phyloP scores from a whole-genome alignment of 2,329 filamentous ascomycete genomes.

The Trichoderma sp. region DNA sequence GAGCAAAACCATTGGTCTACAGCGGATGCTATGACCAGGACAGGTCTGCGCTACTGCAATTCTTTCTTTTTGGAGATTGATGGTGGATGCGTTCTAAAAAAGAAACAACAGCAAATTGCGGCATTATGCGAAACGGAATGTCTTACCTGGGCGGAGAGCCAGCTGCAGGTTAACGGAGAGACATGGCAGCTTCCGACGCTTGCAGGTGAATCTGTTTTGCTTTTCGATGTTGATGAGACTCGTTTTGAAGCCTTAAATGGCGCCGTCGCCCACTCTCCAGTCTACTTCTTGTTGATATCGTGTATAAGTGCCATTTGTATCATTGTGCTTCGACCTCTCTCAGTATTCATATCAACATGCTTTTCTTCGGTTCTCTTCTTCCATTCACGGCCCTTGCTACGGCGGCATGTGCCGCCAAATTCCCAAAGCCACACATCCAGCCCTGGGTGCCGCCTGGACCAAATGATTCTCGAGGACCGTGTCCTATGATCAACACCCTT shows the following conservation, averaged over 20 bases:
- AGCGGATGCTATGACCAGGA: background rate
- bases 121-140: conserved; percentile 15
- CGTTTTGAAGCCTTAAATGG: background rate
- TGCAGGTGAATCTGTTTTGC: background rate
- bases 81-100: background rate
- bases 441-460: conserved; percentile 26
- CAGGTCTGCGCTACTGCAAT: conserved; percentile 11
- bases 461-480: conserved; percentile 32
- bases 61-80: conserved; percentile 2
- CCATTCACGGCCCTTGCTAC: conserved; percentile 15
- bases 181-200: background rate
- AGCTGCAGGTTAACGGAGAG: background rate
- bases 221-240: background rate
- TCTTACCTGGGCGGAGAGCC: conserved; percentile 11
- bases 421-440: background rate
- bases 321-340: background rate
- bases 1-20: background rate
- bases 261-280: background rate
- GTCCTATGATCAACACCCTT: conserved; percentile 35
- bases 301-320: background rate
- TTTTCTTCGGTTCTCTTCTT: background rate
- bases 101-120: conserved; percentile 11
- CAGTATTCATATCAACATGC: background rate
- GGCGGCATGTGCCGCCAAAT: conserved; percentile 1
- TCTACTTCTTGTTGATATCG: background rate